Conservation (phyloP, 495 filamentous ascomycete genomes). For the Poronia punctata region DNA sequence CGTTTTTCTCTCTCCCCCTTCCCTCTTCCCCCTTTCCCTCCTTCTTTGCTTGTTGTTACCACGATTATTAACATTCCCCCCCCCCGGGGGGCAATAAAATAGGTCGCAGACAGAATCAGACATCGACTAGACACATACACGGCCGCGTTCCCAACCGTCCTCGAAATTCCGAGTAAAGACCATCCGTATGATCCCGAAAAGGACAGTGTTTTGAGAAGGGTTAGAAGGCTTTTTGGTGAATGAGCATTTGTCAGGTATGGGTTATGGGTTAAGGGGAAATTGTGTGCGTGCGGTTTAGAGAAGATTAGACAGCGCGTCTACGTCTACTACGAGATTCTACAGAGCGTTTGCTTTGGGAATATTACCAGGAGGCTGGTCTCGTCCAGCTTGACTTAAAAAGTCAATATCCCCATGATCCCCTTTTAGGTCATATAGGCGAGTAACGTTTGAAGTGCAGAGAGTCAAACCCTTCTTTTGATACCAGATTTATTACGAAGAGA, state of each 20-base stretch:
- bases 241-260: conserved; percentile 24
- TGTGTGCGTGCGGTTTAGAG: too few relatives aligned
- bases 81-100: neutral
- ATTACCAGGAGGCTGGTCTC: too few relatives aligned
- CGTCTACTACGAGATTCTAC: too few relatives aligned
- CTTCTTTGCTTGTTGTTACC: neutral
- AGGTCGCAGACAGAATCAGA: conserved; percentile 93
- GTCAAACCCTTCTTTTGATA: too few relatives aligned
- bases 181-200: conserved; percentile 99
- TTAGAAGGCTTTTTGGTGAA: conserved; percentile 87
- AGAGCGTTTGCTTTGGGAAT: too few relatives aligned
- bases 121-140: conserved; percentile 68
- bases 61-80: neutral
- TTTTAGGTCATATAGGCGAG: too few relatives aligned
- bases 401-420: too few relatives aligned
- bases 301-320: too few relatives aligned
- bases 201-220: conserved; percentile 90
- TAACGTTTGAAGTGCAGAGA: too few relatives aligned
- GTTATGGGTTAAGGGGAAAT: neutral
- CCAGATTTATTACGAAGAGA: too few relatives aligned
- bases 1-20: conserved; percentile 21
- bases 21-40: neutral
- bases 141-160: conserved; percentile 65
- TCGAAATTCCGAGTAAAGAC: conserved; percentile 98
- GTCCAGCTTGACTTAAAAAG: too few relatives aligned